Percentiles rank a stretch among this genome's conserved stretches.
phyloP scores from a whole-genome alignment of 2,329 filamentous ascomycete genomes.

The Penicillium capsulatum region DNA sequence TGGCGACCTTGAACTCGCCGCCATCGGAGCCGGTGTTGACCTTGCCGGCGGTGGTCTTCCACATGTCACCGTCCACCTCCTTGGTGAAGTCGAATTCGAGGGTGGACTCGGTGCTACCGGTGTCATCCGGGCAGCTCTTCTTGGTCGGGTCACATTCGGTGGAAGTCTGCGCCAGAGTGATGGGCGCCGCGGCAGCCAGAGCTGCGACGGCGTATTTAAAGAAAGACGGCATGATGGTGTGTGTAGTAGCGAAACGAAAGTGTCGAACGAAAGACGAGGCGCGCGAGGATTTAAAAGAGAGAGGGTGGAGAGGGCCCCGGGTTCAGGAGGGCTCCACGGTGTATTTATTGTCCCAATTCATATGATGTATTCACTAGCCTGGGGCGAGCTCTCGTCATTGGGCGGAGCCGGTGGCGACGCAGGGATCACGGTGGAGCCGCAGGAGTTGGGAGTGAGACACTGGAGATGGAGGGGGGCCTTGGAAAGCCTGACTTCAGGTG shows the following conservation, averaged over 20 bases:
- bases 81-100: slow-evolving; percentile 41
- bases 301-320: no score
- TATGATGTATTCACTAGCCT: no score
- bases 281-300: slow-evolving; percentile 1
- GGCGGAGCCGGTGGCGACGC: no score
- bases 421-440: no score
- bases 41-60: slow-evolving; percentile 62
- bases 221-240: slow-evolving; percentile 28
- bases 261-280: slow-evolving; percentile 1
- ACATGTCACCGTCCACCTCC: slow-evolving; percentile 54
- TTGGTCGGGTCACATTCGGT: slow-evolving; percentile 68
- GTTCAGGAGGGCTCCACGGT: no score
- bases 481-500: no score
- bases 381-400: no score
- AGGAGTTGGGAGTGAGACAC: no score
- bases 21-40: slow-evolving; percentile 67
- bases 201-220: slow-evolving; percentile 30
- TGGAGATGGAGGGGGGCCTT: no score
- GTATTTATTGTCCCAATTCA: no score
- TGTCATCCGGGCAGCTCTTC: slow-evolving; percentile 60
- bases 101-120: slow-evolving; percentile 57
- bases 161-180: slow-evolving; percentile 62
- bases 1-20: slow-evolving; percentile 72
- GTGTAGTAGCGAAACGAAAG: slow-evolving; percentile 9
- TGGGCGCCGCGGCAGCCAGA: slow-evolving; percentile 30